Percentiles rank a stretch among this genome's conserved stretches.
These are phyloP conservation scores for Sistotremastrum suecicum DNA, from an alignment of 768 basidiomycete species.

Conservation along the genomic window DNA sequence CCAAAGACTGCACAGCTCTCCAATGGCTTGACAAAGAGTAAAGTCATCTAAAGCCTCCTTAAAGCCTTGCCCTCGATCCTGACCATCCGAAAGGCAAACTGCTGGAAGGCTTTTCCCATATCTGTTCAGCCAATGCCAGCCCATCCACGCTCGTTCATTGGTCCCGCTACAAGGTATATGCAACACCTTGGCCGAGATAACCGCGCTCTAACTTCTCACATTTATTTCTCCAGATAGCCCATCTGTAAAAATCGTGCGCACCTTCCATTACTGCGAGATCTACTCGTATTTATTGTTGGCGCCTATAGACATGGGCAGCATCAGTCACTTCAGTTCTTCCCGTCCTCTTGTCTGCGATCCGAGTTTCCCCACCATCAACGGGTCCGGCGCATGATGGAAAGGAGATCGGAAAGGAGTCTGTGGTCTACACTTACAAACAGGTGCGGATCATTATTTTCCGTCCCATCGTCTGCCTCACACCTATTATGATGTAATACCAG, in stretches of 20 bases:
- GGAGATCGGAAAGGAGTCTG: conserved; percentile 54
- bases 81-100: conserved; percentile 46
- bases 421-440: conserved; percentile 68
- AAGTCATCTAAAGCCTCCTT: conserved; percentile 6
- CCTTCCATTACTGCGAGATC: background rate
- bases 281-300: background rate
- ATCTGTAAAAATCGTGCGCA: conserved; percentile 66
- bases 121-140: conserved; percentile 87
- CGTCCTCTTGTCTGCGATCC: conserved; percentile 72
- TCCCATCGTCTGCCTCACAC: background rate
- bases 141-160: conserved; percentile 74
- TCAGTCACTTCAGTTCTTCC: conserved; percentile 67
- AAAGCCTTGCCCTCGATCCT: conserved; percentile 3
- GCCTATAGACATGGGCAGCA: conserved; percentile 65
- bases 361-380: conserved; percentile 59
- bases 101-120: conserved; percentile 77
- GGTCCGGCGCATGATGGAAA: conserved; percentile 64
- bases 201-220: background rate
- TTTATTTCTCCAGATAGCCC: conserved; percentile 49
- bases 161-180: conserved; percentile 60
- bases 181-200: background rate
- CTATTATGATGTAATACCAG: conserved; percentile 22
- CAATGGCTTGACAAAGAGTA: conserved; percentile 83
- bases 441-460: conserved; percentile 23
- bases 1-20: conserved; percentile 57